Base-by-base conservation (phyloP, 495 filamentous ascomycete species). In the Hypoxylon lienhwacheense region DNA sequence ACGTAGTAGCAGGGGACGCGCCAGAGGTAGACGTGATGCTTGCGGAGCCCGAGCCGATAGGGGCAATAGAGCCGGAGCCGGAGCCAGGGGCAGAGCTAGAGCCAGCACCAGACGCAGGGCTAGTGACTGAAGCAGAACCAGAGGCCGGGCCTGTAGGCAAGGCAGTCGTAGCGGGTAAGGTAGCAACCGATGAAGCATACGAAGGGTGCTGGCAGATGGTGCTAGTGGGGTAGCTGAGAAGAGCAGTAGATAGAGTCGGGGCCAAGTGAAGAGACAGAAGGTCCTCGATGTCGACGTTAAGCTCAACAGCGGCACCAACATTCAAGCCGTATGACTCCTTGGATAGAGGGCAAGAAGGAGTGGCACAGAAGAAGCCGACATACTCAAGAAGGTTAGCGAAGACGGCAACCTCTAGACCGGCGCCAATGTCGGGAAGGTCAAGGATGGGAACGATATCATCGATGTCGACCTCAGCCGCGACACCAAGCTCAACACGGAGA, bases 311-410 rank as follows among this genome's bases (percentile, higher is more conserved):
- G 21, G 70, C 66, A 57, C 65, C 67, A 40, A 73, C 52, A 56
- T 67, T 70, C 32, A 72, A 53, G 36, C 71, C 70, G 31, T 71
- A 66, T 44, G 56, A 63, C 53, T 73, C 69, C 40, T 59, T 63
- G 15, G 59, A 55, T 7, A 67, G 55, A 35, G 65, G 65, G 48
- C 65, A 67, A 11, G 45, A 12, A 1, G 61, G 58, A n/a, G 61
- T 59, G 10, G 51, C 58, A 36, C 65, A 67, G 50, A 76, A 63
- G 26, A 69, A 67, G 53, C 70, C 73, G 24, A 67, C 61, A 37
- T 72, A 76, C 48, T 74, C 70, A 31, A 73, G 60, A 4, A 76
- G 58, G 46, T 76, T 70, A 44, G 66, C 70, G 47, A 66, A 71
- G 40, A 73, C 68, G 21, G 70, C 69, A 16, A 74, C 60, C 47